Evolutionary conservation across 495 filamentous ascomycete species (phyloP).

Genomic region (Penicillium parvum): DNA sequence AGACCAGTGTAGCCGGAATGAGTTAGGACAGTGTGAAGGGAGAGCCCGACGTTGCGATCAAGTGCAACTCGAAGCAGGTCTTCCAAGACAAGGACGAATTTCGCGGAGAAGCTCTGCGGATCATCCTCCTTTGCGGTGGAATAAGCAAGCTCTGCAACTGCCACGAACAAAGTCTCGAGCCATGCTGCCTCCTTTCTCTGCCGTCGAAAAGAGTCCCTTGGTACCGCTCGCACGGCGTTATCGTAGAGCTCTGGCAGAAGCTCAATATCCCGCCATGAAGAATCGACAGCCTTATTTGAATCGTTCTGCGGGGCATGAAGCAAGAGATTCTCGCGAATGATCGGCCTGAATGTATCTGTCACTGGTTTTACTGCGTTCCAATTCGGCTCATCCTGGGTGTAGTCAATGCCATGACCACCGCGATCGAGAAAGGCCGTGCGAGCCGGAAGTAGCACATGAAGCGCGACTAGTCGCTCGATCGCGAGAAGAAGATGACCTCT

Average conservation of each 20-base stretch:
- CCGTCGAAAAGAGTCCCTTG: slow-evolving; percentile 49
- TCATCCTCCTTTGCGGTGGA: slow-evolving; percentile 37
- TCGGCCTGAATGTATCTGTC: slow-evolving; percentile 37
- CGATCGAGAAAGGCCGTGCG: slow-evolving; percentile 49
- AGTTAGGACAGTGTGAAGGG: slow-evolving; percentile 42
- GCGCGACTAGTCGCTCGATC: slow-evolving; percentile 61
- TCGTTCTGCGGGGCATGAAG: slow-evolving; percentile 6
- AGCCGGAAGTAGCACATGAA: slow-evolving; percentile 66
- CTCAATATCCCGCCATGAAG: slow-evolving; percentile 30
- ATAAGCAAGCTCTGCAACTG: slow-evolving; percentile 44
- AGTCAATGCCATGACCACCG: slow-evolving; percentile 43
- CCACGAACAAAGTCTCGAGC: slow-evolving; percentile 62
- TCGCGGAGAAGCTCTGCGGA: slow-evolving; percentile 21
- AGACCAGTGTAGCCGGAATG: slow-evolving; percentile 44
- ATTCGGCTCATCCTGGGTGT: slow-evolving; percentile 40
- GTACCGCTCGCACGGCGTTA: slow-evolving; percentile 51
- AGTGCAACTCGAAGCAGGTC: slow-evolving; percentile 41
- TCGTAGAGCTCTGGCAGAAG: slow-evolving; percentile 27
- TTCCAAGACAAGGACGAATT: slow-evolving; percentile 37
- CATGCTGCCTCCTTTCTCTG: slow-evolving; percentile 58
- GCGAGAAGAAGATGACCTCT: slow-evolving; percentile 34
- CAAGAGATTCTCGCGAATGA: slow-evolving; percentile 27
- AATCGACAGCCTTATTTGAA: slow-evolving; percentile 6
- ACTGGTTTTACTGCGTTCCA: slow-evolving; percentile 44
- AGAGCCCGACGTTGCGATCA: slow-evolving; percentile 37